Base-by-base conservation (phyloP, 169 alveolate species). In the Neospora caninum region DNA sequence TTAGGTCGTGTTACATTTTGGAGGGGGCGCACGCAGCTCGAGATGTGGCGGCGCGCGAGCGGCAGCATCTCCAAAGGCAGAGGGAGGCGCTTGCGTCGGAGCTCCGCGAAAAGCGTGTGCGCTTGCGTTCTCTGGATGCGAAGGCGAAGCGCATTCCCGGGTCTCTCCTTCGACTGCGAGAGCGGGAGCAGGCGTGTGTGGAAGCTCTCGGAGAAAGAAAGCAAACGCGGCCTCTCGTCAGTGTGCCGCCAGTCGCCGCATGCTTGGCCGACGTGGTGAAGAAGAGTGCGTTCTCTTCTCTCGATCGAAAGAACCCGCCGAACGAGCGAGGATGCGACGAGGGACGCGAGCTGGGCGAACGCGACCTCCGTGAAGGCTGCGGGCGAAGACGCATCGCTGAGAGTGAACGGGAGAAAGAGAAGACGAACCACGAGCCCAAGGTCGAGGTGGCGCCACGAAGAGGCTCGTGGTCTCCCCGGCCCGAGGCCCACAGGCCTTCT, bases 1-100 rank as follows among this genome's bases (percentile, higher is more conserved):
- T 34, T n/a, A 73, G 84, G 27, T 18, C 84, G 2, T 73, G 84
- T 36, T 73, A 13, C 45, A 73, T 73, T 34, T 73, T 36, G 84
- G 84, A 73, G 84, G 43, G 43, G 9, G 84, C 84, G 41, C 84
- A 73, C 43, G 84, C 84, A 16, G 43, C 84, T 36, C 84, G 84
- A 1, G 84, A 73, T 36, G 84, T 43, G 9, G 84, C 84, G 4
- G 84, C 84, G 1, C 39, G 84, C 27, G 43, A 36, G 84, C 84
- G 84, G 18, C 84, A 73, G 84, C 84, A 73, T 4, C 39, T 73
- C 39, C 84, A 73, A 43, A 18, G 42, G 84, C 41, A 73, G 42
- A 0, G 10, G 43, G 49, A 73, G 42, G 73, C n/a, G 25, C 25
- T 64, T 64, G 4, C 73, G n/a, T 64, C 73, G 73, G 73, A 64